Conservation (phyloP, 164 flowering plant genomes). For the Aristolochia californica region DNA sequence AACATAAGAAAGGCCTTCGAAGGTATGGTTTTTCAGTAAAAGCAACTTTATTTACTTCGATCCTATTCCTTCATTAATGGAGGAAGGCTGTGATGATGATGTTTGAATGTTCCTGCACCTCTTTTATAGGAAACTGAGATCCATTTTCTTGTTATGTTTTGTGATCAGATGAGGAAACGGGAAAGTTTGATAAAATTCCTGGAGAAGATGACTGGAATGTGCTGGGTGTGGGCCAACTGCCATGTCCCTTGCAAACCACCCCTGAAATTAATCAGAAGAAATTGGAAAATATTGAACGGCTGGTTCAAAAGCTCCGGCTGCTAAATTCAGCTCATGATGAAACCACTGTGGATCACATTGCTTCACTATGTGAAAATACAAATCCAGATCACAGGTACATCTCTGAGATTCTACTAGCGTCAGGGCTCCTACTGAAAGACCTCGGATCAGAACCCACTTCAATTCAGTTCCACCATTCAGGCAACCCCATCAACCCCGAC, state of each 20-base stretch:
- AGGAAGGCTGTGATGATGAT: too few relatives aligned
- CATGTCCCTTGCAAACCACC: conserved; percentile 11
- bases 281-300: conserved; percentile 24
- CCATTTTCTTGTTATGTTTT: too few relatives aligned
- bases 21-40: conserved; percentile 25
- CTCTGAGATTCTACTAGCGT: conserved; percentile 53
- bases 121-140: too few relatives aligned
- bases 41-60: too few relatives aligned
- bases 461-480: conserved; percentile 42
- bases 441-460: conserved; percentile 25
- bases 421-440: conserved; percentile 64
- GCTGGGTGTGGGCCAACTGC: conserved; percentile 9
- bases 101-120: too few relatives aligned
- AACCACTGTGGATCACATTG: conserved; percentile 20
- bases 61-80: too few relatives aligned
- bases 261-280: conserved; percentile 25
- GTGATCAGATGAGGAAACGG: conserved; percentile 28
- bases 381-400: conserved; percentile 58
- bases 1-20: conserved; percentile 37
- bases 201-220: conserved; percentile 28
- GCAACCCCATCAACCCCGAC: conserved; percentile 55
- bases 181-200: conserved; percentile 15
- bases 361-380: conserved; percentile 21
- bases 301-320: conserved; percentile 31
- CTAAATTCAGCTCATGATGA: conserved; percentile 24